phyloP scores from a whole-genome alignment of 371 early-diverging fungal genomes.

The Mucor racemosus region DNA sequence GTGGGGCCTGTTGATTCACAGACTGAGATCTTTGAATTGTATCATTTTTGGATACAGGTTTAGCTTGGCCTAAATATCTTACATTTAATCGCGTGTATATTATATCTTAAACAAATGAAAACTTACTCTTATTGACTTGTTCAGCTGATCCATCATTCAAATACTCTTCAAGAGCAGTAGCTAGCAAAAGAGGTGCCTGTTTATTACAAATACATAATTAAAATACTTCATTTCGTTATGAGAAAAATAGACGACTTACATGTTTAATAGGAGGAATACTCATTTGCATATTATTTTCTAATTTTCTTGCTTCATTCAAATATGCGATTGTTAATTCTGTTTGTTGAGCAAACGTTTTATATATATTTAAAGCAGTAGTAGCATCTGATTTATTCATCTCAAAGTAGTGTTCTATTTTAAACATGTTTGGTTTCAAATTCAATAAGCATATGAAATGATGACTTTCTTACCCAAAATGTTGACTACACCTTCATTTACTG shows the following conservation, averaged over 20 bases:
- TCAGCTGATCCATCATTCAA: constrained; percentile 53
- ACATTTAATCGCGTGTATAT: background rate
- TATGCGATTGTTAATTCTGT: constrained; percentile 81
- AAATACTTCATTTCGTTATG: background rate
- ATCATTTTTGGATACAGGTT: background rate
- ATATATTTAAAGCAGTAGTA: constrained; percentile 74
- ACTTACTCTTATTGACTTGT: constrained; percentile 2
- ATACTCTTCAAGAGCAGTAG: constrained; percentile 85
- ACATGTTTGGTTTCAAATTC: background rate
- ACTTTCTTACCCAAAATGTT: constrained; percentile 72
- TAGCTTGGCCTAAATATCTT: background rate
- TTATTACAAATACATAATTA: background rate
- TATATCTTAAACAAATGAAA: background rate
- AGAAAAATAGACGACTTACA: constrained; percentile 45
- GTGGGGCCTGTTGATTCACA: background rate
- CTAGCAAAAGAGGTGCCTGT: constrained; percentile 85
- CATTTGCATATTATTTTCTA: constrained; percentile 73
- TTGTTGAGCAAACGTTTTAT: constrained; percentile 85
- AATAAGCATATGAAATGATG: too few species aligned
- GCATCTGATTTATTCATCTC: constrained; percentile 84
- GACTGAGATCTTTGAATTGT: constrained; percentile 1
- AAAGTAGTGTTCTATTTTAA: constrained; percentile 75
- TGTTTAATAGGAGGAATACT: constrained; percentile 85
- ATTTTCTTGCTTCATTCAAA: constrained; percentile 75
- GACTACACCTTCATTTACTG: constrained; percentile 92